A percentile compares a stretch with the other conserved stretches of the same genome.
phyloP scores from a whole-genome alignment of 164 flowering plant genomes.

The Malania oleifera region DNA sequence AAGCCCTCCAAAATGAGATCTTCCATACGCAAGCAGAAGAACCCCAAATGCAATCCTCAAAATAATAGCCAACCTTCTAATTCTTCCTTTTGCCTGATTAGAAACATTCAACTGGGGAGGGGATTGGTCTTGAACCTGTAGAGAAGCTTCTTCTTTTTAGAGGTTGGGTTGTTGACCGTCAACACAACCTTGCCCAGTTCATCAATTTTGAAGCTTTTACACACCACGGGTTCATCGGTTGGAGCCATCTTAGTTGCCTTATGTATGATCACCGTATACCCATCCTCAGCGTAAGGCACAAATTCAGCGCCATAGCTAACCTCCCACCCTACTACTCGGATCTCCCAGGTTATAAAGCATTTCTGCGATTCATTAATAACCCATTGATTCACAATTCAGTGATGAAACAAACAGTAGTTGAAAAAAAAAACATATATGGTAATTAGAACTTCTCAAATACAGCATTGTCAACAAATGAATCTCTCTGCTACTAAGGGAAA shows the following conservation, averaged over 20 bases:
- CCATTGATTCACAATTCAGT: background rate
- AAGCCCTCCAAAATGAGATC: too few relatives aligned
- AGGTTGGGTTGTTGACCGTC: slow-evolving; percentile 65
- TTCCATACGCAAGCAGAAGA: too few relatives aligned
- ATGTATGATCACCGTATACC: slow-evolving; percentile 65
- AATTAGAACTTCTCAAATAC: too few relatives aligned
- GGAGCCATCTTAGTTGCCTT: slow-evolving; percentile 56
- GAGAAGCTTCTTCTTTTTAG: slow-evolving; percentile 90
- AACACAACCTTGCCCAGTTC: slow-evolving; percentile 77
- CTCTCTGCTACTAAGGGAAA: too few relatives aligned
- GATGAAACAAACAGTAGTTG: too few relatives aligned
- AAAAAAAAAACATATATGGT: too few relatives aligned
- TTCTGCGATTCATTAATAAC: slow-evolving; percentile 29
- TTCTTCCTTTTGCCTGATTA: too few relatives aligned
- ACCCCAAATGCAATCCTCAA: too few relatives aligned
- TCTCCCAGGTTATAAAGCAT: slow-evolving; percentile 59
- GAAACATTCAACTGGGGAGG: background rate
- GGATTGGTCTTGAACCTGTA: slow-evolving; percentile 76
- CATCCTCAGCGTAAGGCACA: slow-evolving; percentile 56
- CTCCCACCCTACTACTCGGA: slow-evolving; percentile 81
- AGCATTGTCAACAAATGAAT: too few relatives aligned
- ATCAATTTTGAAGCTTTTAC: slow-evolving; percentile 55
- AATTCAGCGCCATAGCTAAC: slow-evolving; percentile 73
- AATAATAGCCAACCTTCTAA: too few relatives aligned
- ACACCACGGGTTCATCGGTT: slow-evolving; percentile 55